Conservation (phyloP, 371 early-diverging fungal species). For the Lichtheimia corymbifera region DNA sequence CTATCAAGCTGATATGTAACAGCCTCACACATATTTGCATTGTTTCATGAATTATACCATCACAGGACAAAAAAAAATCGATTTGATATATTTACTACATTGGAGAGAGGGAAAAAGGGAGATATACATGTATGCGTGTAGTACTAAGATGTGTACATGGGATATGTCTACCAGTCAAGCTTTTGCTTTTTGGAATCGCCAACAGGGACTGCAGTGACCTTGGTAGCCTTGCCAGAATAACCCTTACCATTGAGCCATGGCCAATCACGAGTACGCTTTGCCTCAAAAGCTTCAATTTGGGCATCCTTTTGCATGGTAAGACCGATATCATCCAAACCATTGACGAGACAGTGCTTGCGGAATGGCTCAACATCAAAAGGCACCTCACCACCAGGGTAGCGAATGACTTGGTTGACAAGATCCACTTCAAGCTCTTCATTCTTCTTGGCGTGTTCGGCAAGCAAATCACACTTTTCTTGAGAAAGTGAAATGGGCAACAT, state of each 20-base stretch:
- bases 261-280: conserved; percentile 47
- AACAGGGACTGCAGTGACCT: conserved; percentile 25
- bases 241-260: conserved; percentile 69
- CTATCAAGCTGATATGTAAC: no score
- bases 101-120: no score
- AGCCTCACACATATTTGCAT: no score
- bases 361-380: conserved; percentile 60
- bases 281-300: conserved; percentile 55
- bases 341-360: conserved; percentile 64
- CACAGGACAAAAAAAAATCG: no score
- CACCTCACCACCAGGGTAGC: conserved; percentile 36
- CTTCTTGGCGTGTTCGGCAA: conserved; percentile 50
- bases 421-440: conserved; percentile 56
- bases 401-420: conserved; percentile 52
- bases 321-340: conserved; percentile 74
- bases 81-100: no score
- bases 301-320: conserved; percentile 66
- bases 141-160: no score
- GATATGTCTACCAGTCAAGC: conserved; percentile 46
- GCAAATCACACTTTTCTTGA: conserved; percentile 36
- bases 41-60: no score
- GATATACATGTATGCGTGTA: no score
- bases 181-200: conserved; percentile 35
- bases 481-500: conserved; percentile 61
- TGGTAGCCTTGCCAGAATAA: conserved; percentile 42